A percentile compares a stretch with the other conserved stretches of the same genome.
Conservation (phyloP, 2,329 filamentous ascomycete species). For the Bipolaris cookei region DNA sequence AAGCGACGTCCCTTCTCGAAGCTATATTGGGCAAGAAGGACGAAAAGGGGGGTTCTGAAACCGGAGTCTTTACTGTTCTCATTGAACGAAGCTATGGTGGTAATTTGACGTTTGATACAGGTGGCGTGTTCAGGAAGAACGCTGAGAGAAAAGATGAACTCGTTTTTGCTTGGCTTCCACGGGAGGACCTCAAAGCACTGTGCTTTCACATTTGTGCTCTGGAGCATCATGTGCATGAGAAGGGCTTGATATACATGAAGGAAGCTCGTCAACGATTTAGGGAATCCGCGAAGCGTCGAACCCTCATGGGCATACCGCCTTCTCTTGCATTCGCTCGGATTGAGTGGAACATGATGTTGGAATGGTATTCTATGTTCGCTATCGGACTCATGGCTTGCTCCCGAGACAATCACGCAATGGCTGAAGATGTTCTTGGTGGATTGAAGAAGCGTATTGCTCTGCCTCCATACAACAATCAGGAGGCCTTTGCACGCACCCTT, state of each 20-base stretch:
- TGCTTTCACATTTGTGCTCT: constrained; percentile 65
- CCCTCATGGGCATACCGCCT: constrained; percentile 31
- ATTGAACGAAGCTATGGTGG: constrained; percentile 46
- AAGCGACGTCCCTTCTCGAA: constrained; percentile 58
- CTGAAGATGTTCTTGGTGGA: background rate
- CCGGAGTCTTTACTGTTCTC: constrained; percentile 51
- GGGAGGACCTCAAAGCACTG: constrained; percentile 65
- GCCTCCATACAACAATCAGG: constrained; percentile 51
- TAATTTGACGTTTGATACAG: constrained; percentile 51
- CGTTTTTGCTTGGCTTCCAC: constrained; percentile 65
- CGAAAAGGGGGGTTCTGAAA: constrained; percentile 36
- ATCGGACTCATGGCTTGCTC: constrained; percentile 73
- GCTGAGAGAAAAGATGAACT: constrained; percentile 52
- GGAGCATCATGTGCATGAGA: constrained; percentile 62
- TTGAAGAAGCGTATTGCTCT: constrained; percentile 43
- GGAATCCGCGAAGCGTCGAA: constrained; percentile 43
- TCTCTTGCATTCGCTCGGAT: constrained; percentile 49
- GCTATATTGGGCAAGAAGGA: constrained; percentile 63
- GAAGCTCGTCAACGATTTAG: constrained; percentile 61
- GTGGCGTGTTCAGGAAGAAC: constrained; percentile 52
- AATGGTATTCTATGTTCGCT: constrained; percentile 73
- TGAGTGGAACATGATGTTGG: constrained; percentile 69
- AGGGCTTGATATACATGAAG: constrained; percentile 61
- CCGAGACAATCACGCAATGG: constrained; percentile 70
- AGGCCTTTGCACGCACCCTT: constrained; percentile 60